A percentile compares a stretch with the other conserved stretches of the same genome.
These are phyloP conservation scores for Pseudotulostoma volvatum DNA, from an alignment of 495 filamentous ascomycete species.

Conservation along the genomic window DNA sequence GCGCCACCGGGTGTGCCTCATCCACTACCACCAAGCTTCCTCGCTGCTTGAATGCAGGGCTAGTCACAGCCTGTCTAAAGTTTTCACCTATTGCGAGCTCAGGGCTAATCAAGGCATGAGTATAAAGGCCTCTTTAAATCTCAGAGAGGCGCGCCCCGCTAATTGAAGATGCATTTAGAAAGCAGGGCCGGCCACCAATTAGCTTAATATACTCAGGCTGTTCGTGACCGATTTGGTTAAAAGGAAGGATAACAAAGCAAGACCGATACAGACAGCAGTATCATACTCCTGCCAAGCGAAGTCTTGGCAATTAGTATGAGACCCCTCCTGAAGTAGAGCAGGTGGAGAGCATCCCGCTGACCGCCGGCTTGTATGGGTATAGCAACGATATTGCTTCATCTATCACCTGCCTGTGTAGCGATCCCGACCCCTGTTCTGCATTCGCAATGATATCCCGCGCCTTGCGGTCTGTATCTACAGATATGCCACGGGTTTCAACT, in stretches of 20 bases:
- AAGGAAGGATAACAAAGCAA: slow-evolving; percentile 5
- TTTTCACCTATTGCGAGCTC: not conserved
- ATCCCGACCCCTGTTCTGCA: no score
- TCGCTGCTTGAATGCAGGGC: not conserved
- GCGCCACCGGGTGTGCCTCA: slow-evolving; percentile 1
- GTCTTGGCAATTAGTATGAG: slow-evolving; percentile 7
- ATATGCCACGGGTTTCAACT: no score
- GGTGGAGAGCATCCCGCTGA: slow-evolving; percentile 5
- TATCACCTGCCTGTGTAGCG: no score
- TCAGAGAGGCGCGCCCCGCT: not conserved
- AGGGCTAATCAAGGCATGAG: slow-evolving; percentile 1
- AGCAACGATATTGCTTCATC: no score
- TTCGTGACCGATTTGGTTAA: slow-evolving; percentile 4
- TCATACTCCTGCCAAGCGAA: slow-evolving; percentile 6
- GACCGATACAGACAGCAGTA: slow-evolving; percentile 3
- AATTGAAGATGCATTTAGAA: slow-evolving; percentile 1
- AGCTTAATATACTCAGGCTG: slow-evolving; percentile 3
- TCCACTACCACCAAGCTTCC: not conserved
- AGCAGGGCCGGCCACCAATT: not conserved
- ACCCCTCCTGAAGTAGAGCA: slow-evolving; percentile 5
- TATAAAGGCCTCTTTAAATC: not conserved
- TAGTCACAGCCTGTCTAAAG: not conserved
- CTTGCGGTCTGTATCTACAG: no score
- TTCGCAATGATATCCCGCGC: no score
- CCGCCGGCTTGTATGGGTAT: no score